phyloP scores from a whole-genome alignment of 768 basidiomycete species.

The Hypsizygus marmoreus region DNA sequence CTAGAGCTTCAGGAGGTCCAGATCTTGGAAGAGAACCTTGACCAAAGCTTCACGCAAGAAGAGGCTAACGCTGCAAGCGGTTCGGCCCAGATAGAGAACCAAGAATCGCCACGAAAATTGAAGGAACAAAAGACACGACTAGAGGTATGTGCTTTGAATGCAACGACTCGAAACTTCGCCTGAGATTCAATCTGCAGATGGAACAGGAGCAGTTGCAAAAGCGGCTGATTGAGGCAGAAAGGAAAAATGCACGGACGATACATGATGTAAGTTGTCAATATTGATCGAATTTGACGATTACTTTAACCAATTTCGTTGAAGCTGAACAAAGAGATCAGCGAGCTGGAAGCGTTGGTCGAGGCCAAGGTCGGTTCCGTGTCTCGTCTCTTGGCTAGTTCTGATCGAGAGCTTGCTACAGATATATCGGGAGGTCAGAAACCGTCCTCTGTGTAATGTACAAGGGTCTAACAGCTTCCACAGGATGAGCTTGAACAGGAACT shows the following conservation, averaged over 20 bases:
- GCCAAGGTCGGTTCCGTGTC: conserved; percentile 62
- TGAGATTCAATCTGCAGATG: conserved; percentile 37
- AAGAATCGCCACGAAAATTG: conserved; percentile 45
- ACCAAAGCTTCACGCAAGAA: conserved; percentile 60
- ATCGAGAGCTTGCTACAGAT: conserved; percentile 48
- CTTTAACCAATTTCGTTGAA: conserved; percentile 30
- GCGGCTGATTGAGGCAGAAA: conserved; percentile 67
- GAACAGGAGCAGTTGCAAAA: conserved; percentile 75
- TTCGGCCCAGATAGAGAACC: conserved; percentile 13
- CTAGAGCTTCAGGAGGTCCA: conserved; percentile 60
- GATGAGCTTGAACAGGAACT: conserved; percentile 89
- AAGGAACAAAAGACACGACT: conserved; percentile 52
- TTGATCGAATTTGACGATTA: neutral
- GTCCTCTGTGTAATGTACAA: neutral
- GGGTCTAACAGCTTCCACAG: conserved; percentile 31
- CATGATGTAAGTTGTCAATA: conserved; percentile 53
- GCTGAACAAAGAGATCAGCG: conserved; percentile 91
- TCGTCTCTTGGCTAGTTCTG: neutral
- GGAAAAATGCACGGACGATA: conserved; percentile 68
- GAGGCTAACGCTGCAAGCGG: conserved; percentile 29
- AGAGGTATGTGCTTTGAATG: conserved; percentile 43
- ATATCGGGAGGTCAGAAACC: conserved; percentile 68
- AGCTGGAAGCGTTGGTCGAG: conserved; percentile 92
- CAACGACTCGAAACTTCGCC: too few relatives aligned
- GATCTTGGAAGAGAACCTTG: conserved; percentile 74